Evolutionary conservation across 129 eudicot genomes (phyloP), one percentile per base, ranked within the genome.

Genomic region (Artemisia argyi): DNA sequence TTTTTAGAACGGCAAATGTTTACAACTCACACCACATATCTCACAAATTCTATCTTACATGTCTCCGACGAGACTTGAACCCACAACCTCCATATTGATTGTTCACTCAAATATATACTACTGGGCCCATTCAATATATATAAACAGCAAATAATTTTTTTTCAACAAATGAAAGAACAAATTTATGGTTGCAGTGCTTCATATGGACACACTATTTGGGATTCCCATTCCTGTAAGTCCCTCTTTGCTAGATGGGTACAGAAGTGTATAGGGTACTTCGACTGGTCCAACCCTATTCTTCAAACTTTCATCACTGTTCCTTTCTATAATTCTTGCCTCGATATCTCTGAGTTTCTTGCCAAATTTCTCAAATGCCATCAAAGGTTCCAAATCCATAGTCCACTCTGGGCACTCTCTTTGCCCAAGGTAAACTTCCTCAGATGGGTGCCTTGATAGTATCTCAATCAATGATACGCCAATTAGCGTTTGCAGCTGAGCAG

Each of bases 141-240:
- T 3, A 58, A 58, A 15, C 46, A 39, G 8, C 46, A 39, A 39
- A 39, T 7, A 39, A 3, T 7, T 39, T 39, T 35, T 35, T 39
- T 39, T 39, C 46, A 39, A 39, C 9, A 39, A 39, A 39, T 39
- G 0, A 39, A 39, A 39, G 11, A 39, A 39, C 46, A 39, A 7
- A 9, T 9, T 58, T 28, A 56, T 7, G 28, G 30, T 56, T 58
- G 35, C 12, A 20, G 63, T 22, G 63, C 63, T 30, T 61, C 66
- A 61, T 44, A 86, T 82, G 1, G 96, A 74, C 22, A 82, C 84
- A 73, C 93, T 89, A 20, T 89, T 89, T 50, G 96, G 96, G 65
- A 89, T 89, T 46, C 96, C 96, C 73, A 69, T 86, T 26, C 88
- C 92, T 1, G 96, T 86, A n/a, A 89, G 76, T 4, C 90, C 96